These are phyloP conservation scores for Mollisiaceae sp. DNA, from an alignment of 2,329 filamentous ascomycete genomes.

Conservation along the genomic window DNA sequence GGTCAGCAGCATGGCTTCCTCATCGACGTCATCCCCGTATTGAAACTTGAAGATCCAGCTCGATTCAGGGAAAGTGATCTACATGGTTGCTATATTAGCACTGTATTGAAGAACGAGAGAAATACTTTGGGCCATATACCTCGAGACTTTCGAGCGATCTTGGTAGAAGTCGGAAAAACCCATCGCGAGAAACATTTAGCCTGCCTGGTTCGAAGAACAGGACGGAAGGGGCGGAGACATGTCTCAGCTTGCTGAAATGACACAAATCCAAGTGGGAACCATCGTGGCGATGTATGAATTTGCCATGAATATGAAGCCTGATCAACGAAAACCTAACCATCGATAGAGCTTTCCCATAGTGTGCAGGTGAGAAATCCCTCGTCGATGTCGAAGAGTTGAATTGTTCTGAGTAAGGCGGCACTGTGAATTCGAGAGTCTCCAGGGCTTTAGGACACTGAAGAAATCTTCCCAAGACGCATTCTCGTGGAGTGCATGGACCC, in stretches of 20 bases:
- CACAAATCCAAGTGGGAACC: neutral
- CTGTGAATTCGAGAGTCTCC: neutral
- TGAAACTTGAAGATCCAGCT: constrained; percentile 1
- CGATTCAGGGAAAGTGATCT: neutral
- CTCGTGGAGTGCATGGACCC: neutral
- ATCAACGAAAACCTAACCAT: neutral
- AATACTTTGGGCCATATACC: neutral
- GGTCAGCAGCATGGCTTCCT: neutral
- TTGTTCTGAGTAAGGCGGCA: neutral
- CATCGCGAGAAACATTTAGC: neutral
- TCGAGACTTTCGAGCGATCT: neutral
- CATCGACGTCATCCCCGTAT: neutral
- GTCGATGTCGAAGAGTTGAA: neutral
- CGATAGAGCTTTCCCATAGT: neutral
- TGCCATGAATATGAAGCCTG: neutral
- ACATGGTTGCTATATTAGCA: neutral
- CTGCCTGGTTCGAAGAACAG: neutral
- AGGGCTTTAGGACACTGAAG: neutral
- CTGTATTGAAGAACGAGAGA: neutral
- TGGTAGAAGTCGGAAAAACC: neutral
- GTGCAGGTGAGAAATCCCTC: neutral
- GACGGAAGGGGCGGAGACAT: neutral
- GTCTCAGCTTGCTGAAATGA: neutral
- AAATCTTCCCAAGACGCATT: neutral
- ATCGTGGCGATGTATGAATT: neutral